Conservation (phyloP, 208 protist species). For the Crithidia mellificae region DNA sequence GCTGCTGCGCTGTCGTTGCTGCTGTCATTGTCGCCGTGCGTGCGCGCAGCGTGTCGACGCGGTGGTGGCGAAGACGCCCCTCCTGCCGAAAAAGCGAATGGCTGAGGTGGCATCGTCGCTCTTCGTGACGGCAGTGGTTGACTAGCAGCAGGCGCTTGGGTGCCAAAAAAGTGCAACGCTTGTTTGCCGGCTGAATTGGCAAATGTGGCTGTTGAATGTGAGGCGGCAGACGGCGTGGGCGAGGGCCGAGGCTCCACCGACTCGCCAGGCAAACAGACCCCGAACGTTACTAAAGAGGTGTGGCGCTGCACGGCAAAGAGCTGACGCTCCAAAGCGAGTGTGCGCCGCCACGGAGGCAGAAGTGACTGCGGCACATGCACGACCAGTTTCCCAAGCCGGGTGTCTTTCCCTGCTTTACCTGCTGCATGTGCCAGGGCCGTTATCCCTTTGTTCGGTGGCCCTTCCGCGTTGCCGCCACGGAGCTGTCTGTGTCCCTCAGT, state of each 20-base stretch:
- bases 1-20: background rate
- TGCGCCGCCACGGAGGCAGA: background rate
- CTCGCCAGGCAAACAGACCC: background rate
- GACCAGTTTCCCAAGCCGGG: background rate
- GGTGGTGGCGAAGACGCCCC: background rate
- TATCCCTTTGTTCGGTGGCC: background rate
- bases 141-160: no score
- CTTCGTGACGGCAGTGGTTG: no score
- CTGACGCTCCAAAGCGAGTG: slow-evolving; percentile 3
- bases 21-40: background rate
- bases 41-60: background rate
- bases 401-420: background rate
- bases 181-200: no score
- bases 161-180: no score
- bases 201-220: no score
- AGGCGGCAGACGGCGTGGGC: background rate
- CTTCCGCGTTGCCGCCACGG: background rate
- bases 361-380: background rate
- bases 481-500: no score
- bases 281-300: background rate
- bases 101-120: no score
- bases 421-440: background rate
- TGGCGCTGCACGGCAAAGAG: slow-evolving; percentile 9
- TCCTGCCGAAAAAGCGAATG: no score
- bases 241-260: background rate